phyloP scores from a whole-genome alignment of 169 alveolate genomes.

The Theileria sp. region DNA sequence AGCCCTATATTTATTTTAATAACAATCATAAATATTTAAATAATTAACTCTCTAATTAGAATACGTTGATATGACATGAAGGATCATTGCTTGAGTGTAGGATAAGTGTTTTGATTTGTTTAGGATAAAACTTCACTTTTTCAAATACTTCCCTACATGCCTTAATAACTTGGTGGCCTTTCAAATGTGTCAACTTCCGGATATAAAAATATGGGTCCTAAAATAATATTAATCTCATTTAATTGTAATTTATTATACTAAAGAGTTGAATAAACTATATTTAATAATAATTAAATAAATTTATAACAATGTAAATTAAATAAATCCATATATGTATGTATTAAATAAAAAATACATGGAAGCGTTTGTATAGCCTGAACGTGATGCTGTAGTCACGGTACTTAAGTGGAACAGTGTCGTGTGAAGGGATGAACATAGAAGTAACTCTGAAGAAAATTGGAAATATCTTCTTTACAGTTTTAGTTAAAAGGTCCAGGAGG shows the following conservation, averaged over 20 bases:
- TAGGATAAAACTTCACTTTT: slow-evolving; percentile 32
- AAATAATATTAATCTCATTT: not conserved
- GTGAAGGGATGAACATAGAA: slow-evolving; percentile 35
- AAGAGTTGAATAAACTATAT: no score
- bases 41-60: not conserved
- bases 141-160: slow-evolving; percentile 51
- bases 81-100: slow-evolving; percentile 51
- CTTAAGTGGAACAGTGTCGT: not conserved
- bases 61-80: slow-evolving; percentile 27
- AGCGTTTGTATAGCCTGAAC: not conserved
- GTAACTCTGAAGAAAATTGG: slow-evolving; percentile 31
- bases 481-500: slow-evolving; percentile 23
- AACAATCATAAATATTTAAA: not conserved
- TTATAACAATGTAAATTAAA: no score
- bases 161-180: slow-evolving; percentile 39
- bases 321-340: not conserved
- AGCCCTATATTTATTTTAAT: not conserved
- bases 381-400: not conserved
- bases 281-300: no score
- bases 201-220: slow-evolving; percentile 42
- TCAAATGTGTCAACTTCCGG: slow-evolving; percentile 33
- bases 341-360: slow-evolving; percentile 12
- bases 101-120: slow-evolving; percentile 49
- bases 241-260: not conserved
- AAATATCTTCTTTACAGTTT: slow-evolving; percentile 29